phyloP scores from a whole-genome alignment of 805 yeast species.

The Lipomyces lipofer region DNA sequence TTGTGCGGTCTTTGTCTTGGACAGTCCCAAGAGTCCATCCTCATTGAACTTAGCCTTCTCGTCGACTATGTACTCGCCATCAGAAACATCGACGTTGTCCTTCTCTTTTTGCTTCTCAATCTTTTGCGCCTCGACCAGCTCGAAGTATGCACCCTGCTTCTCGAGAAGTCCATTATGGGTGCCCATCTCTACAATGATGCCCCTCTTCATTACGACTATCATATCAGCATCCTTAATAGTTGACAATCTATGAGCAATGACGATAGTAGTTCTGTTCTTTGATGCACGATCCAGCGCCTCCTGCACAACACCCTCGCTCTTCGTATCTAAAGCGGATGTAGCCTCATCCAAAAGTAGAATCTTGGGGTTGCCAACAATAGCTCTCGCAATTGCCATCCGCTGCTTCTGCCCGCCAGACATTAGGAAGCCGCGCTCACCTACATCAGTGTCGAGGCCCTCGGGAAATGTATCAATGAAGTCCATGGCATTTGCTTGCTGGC shows the following conservation, averaged over 20 bases:
- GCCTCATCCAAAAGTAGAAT: constrained; percentile 65
- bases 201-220: constrained; percentile 47
- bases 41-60: constrained; percentile 1
- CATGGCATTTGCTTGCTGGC: constrained; percentile 54
- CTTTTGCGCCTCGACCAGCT: constrained; percentile 37
- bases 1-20: constrained; percentile 9
- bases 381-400: constrained; percentile 64
- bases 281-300: constrained; percentile 46
- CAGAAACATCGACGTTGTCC: constrained; percentile 6
- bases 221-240: constrained; percentile 53
- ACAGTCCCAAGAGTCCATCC: background rate
- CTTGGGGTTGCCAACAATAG: constrained; percentile 55
- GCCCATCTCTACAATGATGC: constrained; percentile 49
- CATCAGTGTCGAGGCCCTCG: constrained; percentile 48
- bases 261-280: constrained; percentile 47
- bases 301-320: constrained; percentile 61
- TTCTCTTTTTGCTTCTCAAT: constrained; percentile 25
- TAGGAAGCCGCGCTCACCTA: constrained; percentile 61
- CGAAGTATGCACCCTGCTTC: constrained; percentile 32
- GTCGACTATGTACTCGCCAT: background rate
- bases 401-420: constrained; percentile 71
- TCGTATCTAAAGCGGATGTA: constrained; percentile 64
- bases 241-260: constrained; percentile 55
- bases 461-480: constrained; percentile 54
- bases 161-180: constrained; percentile 39